Evolutionary conservation across 345 rosid genomes (phyloP).

Genomic region (Boechera retrofracta): DNA sequence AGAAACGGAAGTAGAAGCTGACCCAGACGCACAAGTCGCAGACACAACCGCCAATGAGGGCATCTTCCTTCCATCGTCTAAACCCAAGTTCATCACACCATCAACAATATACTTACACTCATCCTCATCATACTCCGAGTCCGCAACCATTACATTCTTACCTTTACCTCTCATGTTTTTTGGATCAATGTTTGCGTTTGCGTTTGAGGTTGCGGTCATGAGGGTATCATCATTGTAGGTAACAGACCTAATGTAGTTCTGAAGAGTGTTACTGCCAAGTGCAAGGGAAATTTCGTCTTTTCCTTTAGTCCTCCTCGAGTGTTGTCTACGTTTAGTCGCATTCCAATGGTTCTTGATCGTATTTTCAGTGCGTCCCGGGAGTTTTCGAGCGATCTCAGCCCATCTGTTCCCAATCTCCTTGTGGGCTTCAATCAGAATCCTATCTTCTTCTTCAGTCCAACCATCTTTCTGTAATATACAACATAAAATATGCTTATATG

Average conservation of each 20-base stretch:
- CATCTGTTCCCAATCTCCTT: constrained; percentile 66
- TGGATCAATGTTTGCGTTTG: background rate
- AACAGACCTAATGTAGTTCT: constrained; percentile 39
- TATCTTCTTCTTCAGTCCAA: constrained; percentile 76
- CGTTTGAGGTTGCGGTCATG: background rate
- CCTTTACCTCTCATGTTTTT: constrained; percentile 12
- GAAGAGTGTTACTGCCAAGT: constrained; percentile 40
- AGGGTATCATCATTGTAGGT: constrained; percentile 24
- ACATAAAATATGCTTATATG: background rate
- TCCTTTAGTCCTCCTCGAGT: constrained; percentile 48
- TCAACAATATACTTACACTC: constrained; percentile 20
- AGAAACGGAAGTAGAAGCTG: constrained; percentile 29
- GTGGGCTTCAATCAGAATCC: constrained; percentile 45
- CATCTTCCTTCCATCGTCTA: background rate
- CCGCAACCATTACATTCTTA: background rate
- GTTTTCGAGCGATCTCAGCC: constrained; percentile 69
- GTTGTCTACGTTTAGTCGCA: constrained; percentile 59
- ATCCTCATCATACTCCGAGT: background rate
- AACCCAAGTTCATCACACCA: constrained; percentile 31
- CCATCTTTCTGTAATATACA: constrained; percentile 59
- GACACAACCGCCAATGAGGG: background rate
- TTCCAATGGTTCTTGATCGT: constrained; percentile 67
- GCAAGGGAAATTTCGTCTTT: constrained; percentile 30
- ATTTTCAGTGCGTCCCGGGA: constrained; percentile 69
- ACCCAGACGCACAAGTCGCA: constrained; percentile 19